phyloP scores from a whole-genome alignment of 2,329 filamentous ascomycete species.

The Cadophora sp. region DNA sequence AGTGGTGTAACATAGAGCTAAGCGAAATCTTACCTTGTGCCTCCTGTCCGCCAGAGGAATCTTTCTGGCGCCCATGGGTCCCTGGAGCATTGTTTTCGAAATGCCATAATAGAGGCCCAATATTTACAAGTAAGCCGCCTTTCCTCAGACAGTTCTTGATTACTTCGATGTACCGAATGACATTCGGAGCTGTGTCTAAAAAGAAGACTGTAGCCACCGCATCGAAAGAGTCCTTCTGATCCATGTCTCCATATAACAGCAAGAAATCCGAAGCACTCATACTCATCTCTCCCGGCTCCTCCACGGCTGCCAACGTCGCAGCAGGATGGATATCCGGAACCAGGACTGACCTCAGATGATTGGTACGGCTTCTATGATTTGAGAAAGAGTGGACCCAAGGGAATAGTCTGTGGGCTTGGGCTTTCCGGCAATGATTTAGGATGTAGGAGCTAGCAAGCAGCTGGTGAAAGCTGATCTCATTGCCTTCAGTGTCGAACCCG shows the following conservation, averaged over 20 bases:
- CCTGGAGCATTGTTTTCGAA: slow-evolving; percentile 78
- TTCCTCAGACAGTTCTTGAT: slow-evolving; percentile 78
- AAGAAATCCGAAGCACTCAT: slow-evolving; percentile 96
- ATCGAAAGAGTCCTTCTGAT: slow-evolving; percentile 71
- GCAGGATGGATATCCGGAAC: slow-evolving; percentile 84
- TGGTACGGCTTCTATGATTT: slow-evolving; percentile 75
- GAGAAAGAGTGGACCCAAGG: slow-evolving; percentile 91
- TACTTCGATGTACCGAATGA: slow-evolving; percentile 88
- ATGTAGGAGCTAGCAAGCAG: slow-evolving; percentile 84
- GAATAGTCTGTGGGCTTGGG: slow-evolving; percentile 73
- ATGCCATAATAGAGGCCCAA: slow-evolving; percentile 94
- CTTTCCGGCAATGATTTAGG: slow-evolving; percentile 68
- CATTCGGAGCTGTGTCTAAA: slow-evolving; percentile 93
- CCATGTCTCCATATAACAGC: slow-evolving; percentile 75
- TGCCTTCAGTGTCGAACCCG: slow-evolving; percentile 83
- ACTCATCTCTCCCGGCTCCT: slow-evolving; percentile 71
- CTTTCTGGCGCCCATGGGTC: slow-evolving; percentile 54
- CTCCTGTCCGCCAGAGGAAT: slow-evolving; percentile 57
- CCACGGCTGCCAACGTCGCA: slow-evolving; percentile 52
- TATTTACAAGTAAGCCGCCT: slow-evolving; percentile 85
- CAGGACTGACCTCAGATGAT: slow-evolving; percentile 76
- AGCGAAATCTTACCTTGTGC: slow-evolving; percentile 47
- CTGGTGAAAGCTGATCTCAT: slow-evolving; percentile 97
- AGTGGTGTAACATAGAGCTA: not conserved
- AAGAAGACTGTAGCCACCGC: slow-evolving; percentile 93